These are phyloP conservation scores for Pseudocercospora crystallina DNA, from an alignment of 2,329 filamentous ascomycete species.

Conservation along the genomic window DNA sequence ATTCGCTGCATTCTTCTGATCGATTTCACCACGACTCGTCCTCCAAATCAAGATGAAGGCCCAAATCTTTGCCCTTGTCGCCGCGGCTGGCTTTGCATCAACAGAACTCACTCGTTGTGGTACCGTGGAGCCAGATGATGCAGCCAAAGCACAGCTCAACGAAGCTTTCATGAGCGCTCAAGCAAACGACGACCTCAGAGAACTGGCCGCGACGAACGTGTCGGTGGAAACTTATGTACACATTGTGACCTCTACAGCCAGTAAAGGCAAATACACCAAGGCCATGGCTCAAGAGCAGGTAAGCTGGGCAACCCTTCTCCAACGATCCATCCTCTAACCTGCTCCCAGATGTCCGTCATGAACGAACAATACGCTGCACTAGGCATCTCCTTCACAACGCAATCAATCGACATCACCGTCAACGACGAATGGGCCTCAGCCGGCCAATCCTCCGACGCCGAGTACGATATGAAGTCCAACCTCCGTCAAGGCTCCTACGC, in stretches of 20 bases:
- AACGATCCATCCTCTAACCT: not conserved
- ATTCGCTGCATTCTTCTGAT: slow-evolving; percentile 7
- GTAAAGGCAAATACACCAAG: slow-evolving; percentile 36
- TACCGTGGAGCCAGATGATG: slow-evolving; percentile 18
- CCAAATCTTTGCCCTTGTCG: slow-evolving; percentile 11
- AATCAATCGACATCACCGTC: slow-evolving; percentile 49
- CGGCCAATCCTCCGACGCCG: slow-evolving; percentile 41
- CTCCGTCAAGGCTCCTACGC: slow-evolving; percentile 54
- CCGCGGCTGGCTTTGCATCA: slow-evolving; percentile 14
- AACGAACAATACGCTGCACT: slow-evolving; percentile 43
- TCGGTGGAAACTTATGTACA: slow-evolving; percentile 39
- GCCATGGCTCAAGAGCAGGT: slow-evolving; percentile 35
- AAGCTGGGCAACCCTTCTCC: not conserved
- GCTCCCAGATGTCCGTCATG: slow-evolving; percentile 10
- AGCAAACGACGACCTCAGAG: slow-evolving; percentile 4
- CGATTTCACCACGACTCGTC: not conserved
- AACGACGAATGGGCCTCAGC: slow-evolving; percentile 55
- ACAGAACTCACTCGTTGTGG: slow-evolving; percentile 22
- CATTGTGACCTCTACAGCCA: slow-evolving; percentile 39
- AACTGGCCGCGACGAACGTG: slow-evolving; percentile 7
- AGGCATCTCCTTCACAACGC: slow-evolving; percentile 44
- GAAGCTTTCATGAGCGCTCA: slow-evolving; percentile 15
- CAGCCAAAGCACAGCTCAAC: slow-evolving; percentile 18
- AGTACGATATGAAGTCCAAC: slow-evolving; percentile 49
- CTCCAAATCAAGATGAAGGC: slow-evolving; percentile 14